These are phyloP conservation scores for Ogataea hybrid DNA, from an alignment of 1,139 yeast species.

Conservation along the genomic window DNA sequence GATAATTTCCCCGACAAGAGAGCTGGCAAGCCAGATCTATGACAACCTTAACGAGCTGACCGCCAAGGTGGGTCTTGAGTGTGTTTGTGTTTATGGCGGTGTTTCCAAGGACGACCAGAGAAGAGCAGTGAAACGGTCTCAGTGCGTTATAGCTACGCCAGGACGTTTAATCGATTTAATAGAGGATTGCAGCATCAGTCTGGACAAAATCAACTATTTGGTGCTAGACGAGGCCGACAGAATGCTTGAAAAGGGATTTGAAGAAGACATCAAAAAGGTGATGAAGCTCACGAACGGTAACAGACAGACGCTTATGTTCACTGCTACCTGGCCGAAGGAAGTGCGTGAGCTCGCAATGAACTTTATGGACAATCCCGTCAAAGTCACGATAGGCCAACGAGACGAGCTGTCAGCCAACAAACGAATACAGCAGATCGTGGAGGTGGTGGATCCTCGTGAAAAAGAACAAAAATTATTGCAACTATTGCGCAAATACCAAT, in stretches of 20 bases:
- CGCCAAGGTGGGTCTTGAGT: constrained; percentile 56
- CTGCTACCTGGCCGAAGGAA: constrained; percentile 90
- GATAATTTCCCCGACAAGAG: constrained; percentile 95
- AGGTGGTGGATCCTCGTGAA: constrained; percentile 79
- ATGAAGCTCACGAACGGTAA: constrained; percentile 51
- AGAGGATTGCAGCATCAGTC: constrained; percentile 80
- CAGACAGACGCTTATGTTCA: constrained; percentile 86
- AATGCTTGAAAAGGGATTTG: constrained; percentile 97
- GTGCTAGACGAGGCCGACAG: constrained; percentile 98
- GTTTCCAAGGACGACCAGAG: constrained; percentile 94
- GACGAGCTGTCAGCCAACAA: constrained; percentile 94
- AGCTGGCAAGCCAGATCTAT: constrained; percentile 88
- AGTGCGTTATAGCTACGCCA: constrained; percentile 93
- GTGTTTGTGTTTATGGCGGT: constrained; percentile 95
- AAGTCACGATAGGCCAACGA: constrained; percentile 89
- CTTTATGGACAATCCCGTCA: constrained; percentile 79
- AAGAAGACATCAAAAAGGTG: constrained; percentile 88
- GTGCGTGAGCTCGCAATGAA: constrained; percentile 87
- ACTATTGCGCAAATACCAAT: constrained; percentile 71
- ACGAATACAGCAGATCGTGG: constrained; percentile 89
- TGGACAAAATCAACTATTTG: constrained; percentile 67
- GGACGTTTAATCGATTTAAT: constrained; percentile 91
- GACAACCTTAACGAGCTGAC: constrained; percentile 77
- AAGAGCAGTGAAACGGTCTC: constrained; percentile 53
- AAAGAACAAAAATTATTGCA: constrained; percentile 78